Conservation (phyloP, 805 yeast species). For the Middelhovenomyces tepae region DNA sequence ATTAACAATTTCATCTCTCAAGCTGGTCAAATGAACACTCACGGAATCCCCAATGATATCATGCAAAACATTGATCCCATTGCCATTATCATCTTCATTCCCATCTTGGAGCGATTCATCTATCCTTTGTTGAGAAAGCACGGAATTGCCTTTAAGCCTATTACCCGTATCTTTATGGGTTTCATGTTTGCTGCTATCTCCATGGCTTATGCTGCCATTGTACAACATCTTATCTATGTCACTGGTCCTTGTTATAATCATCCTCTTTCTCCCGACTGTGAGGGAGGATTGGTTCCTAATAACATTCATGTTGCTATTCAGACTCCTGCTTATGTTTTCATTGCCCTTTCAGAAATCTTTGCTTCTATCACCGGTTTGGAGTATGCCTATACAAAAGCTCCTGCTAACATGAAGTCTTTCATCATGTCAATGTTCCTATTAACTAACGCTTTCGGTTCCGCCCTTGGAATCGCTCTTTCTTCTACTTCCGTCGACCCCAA, state of each 20-base stretch:
- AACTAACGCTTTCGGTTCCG: conserved; percentile 70
- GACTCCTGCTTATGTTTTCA: conserved; percentile 62
- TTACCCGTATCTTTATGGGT: conserved; percentile 63
- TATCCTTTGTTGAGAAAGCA: conserved; percentile 45
- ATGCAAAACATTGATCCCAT: conserved; percentile 69
- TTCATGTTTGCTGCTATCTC: conserved; percentile 56
- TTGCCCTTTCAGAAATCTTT: conserved; percentile 68
- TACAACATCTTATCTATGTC: conserved; percentile 59
- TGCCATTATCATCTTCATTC: conserved; percentile 69
- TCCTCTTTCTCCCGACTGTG: conserved; percentile 37
- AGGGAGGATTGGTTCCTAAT: conserved; percentile 34
- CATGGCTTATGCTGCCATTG: conserved; percentile 69
- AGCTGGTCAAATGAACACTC: conserved; percentile 65
- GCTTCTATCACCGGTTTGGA: conserved; percentile 78
- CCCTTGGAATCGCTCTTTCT: conserved; percentile 63
- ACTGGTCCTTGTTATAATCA: conserved; percentile 66
- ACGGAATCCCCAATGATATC: conserved; percentile 74
- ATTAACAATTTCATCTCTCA: conserved; percentile 62
- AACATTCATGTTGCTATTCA: conserved; percentile 61
- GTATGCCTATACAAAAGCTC: conserved; percentile 79
- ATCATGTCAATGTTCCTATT: conserved; percentile 55
- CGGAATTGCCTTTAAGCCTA: conserved; percentile 53
- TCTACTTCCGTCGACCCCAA: conserved; percentile 62
- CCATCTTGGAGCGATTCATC: conserved; percentile 52
- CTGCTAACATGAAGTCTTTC: conserved; percentile 56